Evolutionary conservation across 2,329 filamentous ascomycete genomes (phyloP), one percentile per base, ranked within the genome.

Genomic region (Alternaria angustiovoidea): DNA sequence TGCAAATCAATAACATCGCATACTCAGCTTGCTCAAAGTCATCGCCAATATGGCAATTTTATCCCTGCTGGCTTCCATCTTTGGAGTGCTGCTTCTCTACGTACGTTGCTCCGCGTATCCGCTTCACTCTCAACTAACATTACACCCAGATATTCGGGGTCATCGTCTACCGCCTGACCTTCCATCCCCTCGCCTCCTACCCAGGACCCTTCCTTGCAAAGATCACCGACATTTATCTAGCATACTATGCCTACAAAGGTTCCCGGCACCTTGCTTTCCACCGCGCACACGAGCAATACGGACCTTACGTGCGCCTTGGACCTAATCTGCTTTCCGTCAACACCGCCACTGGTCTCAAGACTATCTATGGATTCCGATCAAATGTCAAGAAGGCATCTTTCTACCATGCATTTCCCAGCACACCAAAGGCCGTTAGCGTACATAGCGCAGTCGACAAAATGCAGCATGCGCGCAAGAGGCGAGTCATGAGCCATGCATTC

Each of bases 311-410:
- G n/a, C 90, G 92, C 28, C 91, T 90, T 66, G 91, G 90, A 0
- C 92, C 92, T 44, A 92, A 93, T 77, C 87, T 87, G 61, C 81
- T 96, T 42, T 92, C 89, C 1, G 87, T 96, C 81, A 94, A 95
- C 82, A 89, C 88, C 55, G 86, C 85, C 62, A 84, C 69, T 28
- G 81, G 80, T 0, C 68, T 84, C 18, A 82, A 82, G 59, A 78
- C 81, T 8, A 84, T 86, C 69, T 85, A 86, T 65, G 78, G 81
- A 32, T 79, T 79, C 74, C 76, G 79, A 26, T 74, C 79, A 43
- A 83, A 84, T 63, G 80, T 84, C 14, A 78, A 79, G 38, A 86
- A 85, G 63, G 80, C 81, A 1, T 74, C 79, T 36, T 84, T 82
- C 64, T 85, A 85, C 67, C 74, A 76, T 24, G 80, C 82, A 2